These are phyloP conservation scores for Pleurotus giganteus DNA, from an alignment of 768 basidiomycete genomes.

Conservation along the genomic window DNA sequence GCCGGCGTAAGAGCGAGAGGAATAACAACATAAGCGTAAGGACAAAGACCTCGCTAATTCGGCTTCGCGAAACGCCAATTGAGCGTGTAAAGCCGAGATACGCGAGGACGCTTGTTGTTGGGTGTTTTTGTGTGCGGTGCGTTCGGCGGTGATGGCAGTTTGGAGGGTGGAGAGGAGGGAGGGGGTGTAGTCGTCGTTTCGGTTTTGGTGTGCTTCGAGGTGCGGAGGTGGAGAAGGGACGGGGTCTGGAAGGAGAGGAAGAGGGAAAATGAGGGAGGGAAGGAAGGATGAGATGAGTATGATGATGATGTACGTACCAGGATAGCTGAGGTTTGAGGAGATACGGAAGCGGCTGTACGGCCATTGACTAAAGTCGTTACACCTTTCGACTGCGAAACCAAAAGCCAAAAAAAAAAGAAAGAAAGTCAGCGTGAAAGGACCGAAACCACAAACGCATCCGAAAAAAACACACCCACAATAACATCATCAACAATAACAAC, in stretches of 20 bases:
- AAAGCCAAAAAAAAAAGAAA: slow-evolving; percentile 7
- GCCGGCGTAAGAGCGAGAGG: no score
- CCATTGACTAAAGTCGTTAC: slow-evolving; percentile 44
- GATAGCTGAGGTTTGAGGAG: slow-evolving; percentile 41
- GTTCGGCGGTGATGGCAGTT: slow-evolving; percentile 26
- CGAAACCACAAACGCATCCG: not conserved
- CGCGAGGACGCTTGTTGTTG: slow-evolving; percentile 37
- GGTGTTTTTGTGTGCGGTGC: slow-evolving; percentile 37
- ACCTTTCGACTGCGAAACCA: slow-evolving; percentile 38
- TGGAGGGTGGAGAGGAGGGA: slow-evolving; percentile 14
- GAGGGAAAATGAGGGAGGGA: no score
- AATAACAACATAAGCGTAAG: no score
- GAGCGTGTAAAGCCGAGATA: slow-evolving; percentile 46
- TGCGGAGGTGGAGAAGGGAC: no score
- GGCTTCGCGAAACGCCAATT: slow-evolving; percentile 54
- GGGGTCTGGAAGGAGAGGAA: no score
- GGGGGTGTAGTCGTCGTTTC: no score
- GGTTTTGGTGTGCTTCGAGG: no score
- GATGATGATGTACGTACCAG: no score
- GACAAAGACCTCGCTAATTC: slow-evolving; percentile 50
- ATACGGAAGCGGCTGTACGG: slow-evolving; percentile 43
- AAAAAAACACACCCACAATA: not conserved
- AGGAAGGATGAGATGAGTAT: no score
- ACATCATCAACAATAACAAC: not conserved
- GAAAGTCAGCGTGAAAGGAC: no score